Percentiles rank a stretch among this genome's conserved stretches.
phyloP scores from a whole-genome alignment of 192 early-diverging fungal genomes.

The Backusella sp. region DNA sequence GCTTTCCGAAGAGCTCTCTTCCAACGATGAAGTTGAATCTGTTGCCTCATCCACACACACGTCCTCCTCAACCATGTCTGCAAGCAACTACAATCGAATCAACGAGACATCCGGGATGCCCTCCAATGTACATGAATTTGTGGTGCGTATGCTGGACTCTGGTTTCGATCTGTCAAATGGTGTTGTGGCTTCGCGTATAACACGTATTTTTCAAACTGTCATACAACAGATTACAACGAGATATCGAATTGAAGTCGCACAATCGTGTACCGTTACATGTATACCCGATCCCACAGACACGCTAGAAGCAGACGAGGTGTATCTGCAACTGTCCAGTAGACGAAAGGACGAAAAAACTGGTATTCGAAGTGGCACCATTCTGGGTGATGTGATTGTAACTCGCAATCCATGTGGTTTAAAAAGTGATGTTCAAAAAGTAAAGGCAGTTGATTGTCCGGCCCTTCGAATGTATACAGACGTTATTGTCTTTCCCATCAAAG shows the following conservation, averaged over 20 bases:
- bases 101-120: constrained; percentile 26
- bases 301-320: constrained; percentile 24
- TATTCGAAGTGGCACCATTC: constrained; percentile 20
- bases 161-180: constrained; percentile 32
- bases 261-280: constrained; percentile 32
- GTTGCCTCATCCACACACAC: not conserved
- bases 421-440: constrained; percentile 58
- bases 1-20: not conserved
- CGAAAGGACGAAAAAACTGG: constrained; percentile 28
- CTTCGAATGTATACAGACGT: constrained; percentile 59
- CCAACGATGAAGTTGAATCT: not conserved
- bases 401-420: constrained; percentile 65
- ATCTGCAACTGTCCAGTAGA: constrained; percentile 30
- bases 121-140: constrained; percentile 11
- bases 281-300: constrained; percentile 37
- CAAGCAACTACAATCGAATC: not conserved
- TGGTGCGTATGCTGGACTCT: constrained; percentile 30
- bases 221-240: constrained; percentile 19
- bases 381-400: constrained; percentile 42
- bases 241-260: constrained; percentile 23
- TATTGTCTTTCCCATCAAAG: constrained; percentile 69
- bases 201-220: constrained; percentile 6
- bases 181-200: constrained; percentile 28
- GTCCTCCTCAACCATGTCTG: not conserved
- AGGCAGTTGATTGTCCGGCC: constrained; percentile 47